Evolutionary conservation across 176 grass and related monocot genomes (phyloP).

Genomic region (Carex pumila): DNA sequence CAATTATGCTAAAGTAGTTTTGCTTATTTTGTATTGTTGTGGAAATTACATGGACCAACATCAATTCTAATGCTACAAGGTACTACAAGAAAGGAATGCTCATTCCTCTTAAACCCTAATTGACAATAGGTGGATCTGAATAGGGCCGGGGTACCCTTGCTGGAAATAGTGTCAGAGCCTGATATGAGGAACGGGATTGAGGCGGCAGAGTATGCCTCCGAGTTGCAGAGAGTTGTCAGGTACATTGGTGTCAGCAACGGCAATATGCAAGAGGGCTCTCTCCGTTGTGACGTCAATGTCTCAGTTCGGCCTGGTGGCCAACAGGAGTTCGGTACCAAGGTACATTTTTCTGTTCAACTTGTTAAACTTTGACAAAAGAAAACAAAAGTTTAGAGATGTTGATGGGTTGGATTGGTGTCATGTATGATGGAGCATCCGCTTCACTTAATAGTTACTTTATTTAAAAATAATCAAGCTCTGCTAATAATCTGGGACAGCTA

Average conservation of each 20-base stretch:
- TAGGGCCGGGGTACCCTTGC: slow-evolving; percentile 84
- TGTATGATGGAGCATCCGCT: background rate
- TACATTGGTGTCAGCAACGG: slow-evolving; percentile 90
- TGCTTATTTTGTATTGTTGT: background rate
- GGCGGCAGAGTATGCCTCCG: slow-evolving; percentile 77
- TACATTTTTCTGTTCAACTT: slow-evolving; percentile 16
- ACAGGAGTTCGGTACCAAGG: slow-evolving; percentile 88
- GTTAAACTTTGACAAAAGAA: background rate
- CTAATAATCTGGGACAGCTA: background rate
- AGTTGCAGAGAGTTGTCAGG: slow-evolving; percentile 75
- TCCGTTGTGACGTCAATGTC: slow-evolving; percentile 97
- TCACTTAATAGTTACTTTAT: background rate
- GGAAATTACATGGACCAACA: background rate
- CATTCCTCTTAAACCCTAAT: background rate
- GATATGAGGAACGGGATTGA: slow-evolving; percentile 83
- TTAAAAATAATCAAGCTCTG: background rate
- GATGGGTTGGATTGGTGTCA: background rate
- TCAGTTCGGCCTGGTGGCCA: slow-evolving; percentile 65
- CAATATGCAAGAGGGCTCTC: slow-evolving; percentile 97
- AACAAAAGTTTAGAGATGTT: background rate
- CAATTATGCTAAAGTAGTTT: background rate
- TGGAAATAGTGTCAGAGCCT: slow-evolving; percentile 83
- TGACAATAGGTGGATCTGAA: slow-evolving; percentile 73
- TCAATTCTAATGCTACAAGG: background rate
- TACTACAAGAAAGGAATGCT: background rate